Conservation (phyloP, 306 rosid species). For the Gastrolobium bilobum region DNA sequence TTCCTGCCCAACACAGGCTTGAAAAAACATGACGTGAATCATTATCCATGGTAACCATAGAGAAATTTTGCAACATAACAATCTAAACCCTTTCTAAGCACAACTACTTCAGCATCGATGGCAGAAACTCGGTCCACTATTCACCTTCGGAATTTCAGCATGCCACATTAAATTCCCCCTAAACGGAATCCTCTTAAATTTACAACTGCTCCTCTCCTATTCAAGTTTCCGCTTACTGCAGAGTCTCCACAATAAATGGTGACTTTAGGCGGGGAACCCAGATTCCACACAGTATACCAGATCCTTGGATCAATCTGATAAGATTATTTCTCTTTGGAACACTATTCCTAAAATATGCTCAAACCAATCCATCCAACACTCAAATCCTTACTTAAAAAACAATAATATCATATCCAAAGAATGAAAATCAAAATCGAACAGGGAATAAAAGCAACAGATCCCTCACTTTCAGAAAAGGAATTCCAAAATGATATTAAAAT, state of each 20-base stretch:
- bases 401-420: background rate
- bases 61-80: too few relatives aligned
- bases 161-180: too few relatives aligned
- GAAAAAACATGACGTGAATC: too few relatives aligned
- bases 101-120: too few relatives aligned
- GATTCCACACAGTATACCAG: background rate
- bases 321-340: slow-evolving; percentile 4
- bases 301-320: slow-evolving; percentile 26
- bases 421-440: background rate
- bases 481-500: background rate
- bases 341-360: slow-evolving; percentile 19
- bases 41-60: too few relatives aligned
- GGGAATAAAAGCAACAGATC: slow-evolving; percentile 29
- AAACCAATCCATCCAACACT: background rate
- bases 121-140: too few relatives aligned
- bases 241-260: background rate
- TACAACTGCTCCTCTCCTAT: too few relatives aligned
- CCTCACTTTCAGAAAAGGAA: background rate
- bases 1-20: too few relatives aligned
- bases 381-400: slow-evolving; percentile 22
- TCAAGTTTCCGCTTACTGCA: background rate
- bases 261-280: background rate
- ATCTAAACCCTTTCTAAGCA: too few relatives aligned
- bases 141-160: too few relatives aligned
- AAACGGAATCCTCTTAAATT: too few relatives aligned